These are phyloP conservation scores for Salicornia ramosissima DNA, from an alignment of 148 eudicot genomes.

Conservation along the genomic window DNA sequence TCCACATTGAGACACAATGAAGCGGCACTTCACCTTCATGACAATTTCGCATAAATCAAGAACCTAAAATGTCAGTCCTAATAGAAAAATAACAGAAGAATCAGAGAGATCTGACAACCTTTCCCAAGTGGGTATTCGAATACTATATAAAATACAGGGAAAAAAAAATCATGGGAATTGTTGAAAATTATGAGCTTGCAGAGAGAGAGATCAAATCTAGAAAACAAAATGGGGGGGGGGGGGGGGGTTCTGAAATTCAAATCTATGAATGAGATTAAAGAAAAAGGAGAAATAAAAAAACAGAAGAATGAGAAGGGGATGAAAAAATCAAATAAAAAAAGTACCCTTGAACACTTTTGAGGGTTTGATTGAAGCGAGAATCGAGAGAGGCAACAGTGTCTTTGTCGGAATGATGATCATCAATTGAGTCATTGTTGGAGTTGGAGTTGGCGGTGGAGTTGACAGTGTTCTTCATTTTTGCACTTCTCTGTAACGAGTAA, in stretches of 20 bases:
- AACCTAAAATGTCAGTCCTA: conserved; percentile 2
- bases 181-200: background rate
- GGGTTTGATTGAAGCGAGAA: conserved; percentile 85
- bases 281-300: background rate
- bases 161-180: conserved; percentile 1
- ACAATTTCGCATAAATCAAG: conserved; percentile 10
- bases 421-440: conserved; percentile 5
- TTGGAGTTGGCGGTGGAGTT: conserved; percentile 19
- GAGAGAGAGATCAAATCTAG: conserved; percentile 14
- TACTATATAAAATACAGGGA: background rate
- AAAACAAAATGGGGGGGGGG: conserved; percentile 19
- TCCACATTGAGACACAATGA: background rate
- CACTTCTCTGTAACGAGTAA: conserved; percentile 10
- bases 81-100: background rate
- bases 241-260: conserved; percentile 18
- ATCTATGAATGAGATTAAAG: background rate
- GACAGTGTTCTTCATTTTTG: conserved; percentile 31
- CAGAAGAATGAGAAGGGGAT: too few species aligned
- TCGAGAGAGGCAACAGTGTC: conserved; percentile 27
- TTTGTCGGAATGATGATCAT: conserved; percentile 11
- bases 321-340: background rate
- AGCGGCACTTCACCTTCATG: background rate
- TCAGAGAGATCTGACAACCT: conserved; percentile 22
- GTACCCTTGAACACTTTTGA: conserved; percentile 81
- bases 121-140: conserved; percentile 16